These are phyloP conservation scores for Acanthochlamys bracteata DNA, from an alignment of 106 monocot genomes.

Conservation along the genomic window DNA sequence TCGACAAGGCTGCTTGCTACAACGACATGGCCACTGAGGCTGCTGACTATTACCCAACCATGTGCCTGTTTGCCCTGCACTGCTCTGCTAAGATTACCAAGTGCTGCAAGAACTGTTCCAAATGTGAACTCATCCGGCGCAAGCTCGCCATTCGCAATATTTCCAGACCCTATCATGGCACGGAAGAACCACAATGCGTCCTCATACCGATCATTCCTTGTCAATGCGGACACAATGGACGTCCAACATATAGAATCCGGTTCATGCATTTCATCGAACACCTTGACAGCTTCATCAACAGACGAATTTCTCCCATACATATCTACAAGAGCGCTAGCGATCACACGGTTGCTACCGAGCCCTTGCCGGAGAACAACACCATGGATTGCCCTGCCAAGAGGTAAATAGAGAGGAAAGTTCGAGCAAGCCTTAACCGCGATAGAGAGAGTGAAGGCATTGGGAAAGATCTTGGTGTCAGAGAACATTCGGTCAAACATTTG, in stretches of 20 bases:
- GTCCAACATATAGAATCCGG: slow-evolving; percentile 78
- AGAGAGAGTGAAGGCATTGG: slow-evolving; percentile 57
- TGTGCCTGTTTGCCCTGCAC: slow-evolving; percentile 70
- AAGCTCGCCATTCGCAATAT: background rate
- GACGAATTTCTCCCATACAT: slow-evolving; percentile 49
- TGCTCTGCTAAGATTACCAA: slow-evolving; percentile 52
- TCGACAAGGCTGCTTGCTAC: slow-evolving; percentile 73
- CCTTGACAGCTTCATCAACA: slow-evolving; percentile 24
- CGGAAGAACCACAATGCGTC: slow-evolving; percentile 56
- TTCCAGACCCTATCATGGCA: slow-evolving; percentile 25
- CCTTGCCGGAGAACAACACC: slow-evolving; percentile 25
- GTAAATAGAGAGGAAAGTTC: slow-evolving; percentile 15
- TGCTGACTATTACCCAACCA: slow-evolving; percentile 35
- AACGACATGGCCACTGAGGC: slow-evolving; percentile 54
- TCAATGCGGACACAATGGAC: slow-evolving; percentile 55
- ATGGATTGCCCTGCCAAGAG: slow-evolving; percentile 38
- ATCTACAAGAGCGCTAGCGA: slow-evolving; percentile 48
- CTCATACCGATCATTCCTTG: slow-evolving; percentile 44
- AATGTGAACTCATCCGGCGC: slow-evolving; percentile 47
- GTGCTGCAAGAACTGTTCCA: slow-evolving; percentile 48
- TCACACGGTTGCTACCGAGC: slow-evolving; percentile 28
- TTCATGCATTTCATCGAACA: slow-evolving; percentile 47
- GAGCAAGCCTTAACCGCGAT: slow-evolving; percentile 39
- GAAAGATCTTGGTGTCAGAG: slow-evolving; percentile 13
- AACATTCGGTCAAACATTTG: slow-evolving; percentile 40